Conservation (phyloP, 129 eudicot genomes). For the Silybum marianum region DNA sequence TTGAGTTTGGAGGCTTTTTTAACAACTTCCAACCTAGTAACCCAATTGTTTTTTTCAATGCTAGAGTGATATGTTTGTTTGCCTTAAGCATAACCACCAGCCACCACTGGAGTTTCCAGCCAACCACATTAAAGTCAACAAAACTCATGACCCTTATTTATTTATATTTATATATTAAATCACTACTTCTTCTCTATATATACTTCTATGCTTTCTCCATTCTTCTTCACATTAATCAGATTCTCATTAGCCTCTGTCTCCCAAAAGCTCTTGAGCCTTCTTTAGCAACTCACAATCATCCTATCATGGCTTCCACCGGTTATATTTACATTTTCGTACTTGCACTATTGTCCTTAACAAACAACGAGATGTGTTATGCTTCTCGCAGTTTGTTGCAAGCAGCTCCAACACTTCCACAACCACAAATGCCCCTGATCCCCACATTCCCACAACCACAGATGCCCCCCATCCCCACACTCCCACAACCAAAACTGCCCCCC, state of each 20-base stretch:
- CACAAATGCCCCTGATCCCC: not conserved
- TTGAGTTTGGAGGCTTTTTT: not conserved
- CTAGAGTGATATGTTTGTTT: too few relatives aligned
- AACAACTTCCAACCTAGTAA: not conserved
- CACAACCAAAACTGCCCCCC: not conserved
- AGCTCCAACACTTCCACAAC: not conserved
- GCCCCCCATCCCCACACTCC: not conserved
- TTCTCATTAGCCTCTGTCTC: not conserved
- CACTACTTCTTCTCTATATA: not conserved
- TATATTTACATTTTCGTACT: not conserved
- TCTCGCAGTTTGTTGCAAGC: not conserved
- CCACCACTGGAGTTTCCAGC: too few relatives aligned
- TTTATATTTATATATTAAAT: not conserved
- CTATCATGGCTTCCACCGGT: not conserved
- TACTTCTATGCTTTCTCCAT: not conserved
- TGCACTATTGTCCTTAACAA: not conserved
- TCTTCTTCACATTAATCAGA: not conserved
- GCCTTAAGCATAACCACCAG: too few relatives aligned
- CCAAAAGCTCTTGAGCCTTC: not conserved
- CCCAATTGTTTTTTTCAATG: not conserved
- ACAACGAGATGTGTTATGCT: not conserved
- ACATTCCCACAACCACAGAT: not conserved
- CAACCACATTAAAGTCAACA: not conserved
- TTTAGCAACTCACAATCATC: not conserved
- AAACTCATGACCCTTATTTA: not conserved